Percentiles rank a stretch among this genome's conserved stretches.
These are phyloP conservation scores for Talaromyces sp. DNA, from an alignment of 2,329 filamentous ascomycete species.

Conservation along the genomic window DNA sequence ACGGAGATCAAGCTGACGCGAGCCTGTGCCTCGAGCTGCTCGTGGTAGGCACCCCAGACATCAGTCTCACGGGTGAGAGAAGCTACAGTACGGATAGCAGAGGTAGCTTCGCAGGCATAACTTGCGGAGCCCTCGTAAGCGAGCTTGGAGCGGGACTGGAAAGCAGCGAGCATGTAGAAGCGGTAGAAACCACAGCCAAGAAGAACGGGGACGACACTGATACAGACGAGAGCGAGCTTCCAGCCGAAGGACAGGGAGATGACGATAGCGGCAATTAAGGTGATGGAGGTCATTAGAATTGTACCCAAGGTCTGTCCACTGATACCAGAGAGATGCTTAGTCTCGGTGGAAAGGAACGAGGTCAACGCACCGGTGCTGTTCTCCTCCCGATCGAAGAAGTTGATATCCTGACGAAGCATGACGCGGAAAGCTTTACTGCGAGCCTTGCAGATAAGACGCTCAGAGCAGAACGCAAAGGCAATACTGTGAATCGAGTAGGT, in stretches of 20 bases:
- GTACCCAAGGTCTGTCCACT: slow-evolving; percentile 86
- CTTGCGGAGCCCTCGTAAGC: slow-evolving; percentile 78
- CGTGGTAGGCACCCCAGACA: slow-evolving; percentile 69
- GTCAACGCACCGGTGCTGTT: slow-evolving; percentile 87
- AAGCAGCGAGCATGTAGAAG: slow-evolving; percentile 70
- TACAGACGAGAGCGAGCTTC: slow-evolving; percentile 83
- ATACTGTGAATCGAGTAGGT: slow-evolving; percentile 66
- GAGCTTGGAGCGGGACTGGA: slow-evolving; percentile 62
- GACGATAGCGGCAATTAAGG: slow-evolving; percentile 64
- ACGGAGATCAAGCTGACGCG: slow-evolving; percentile 68
- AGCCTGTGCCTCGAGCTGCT: slow-evolving; percentile 64
- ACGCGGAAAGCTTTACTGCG: slow-evolving; percentile 78
- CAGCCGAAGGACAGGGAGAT: slow-evolving; percentile 74
- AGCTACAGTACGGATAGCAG: slow-evolving; percentile 88
- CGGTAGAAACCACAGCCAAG: slow-evolving; percentile 80
- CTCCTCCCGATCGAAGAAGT: slow-evolving; percentile 85
- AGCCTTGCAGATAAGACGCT: slow-evolving; percentile 77
- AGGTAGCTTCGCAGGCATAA: slow-evolving; percentile 90
- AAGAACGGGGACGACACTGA: slow-evolving; percentile 71
- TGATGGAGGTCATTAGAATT: slow-evolving; percentile 68
- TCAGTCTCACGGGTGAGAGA: slow-evolving; percentile 83
- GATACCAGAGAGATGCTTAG: slow-evolving; percentile 81
- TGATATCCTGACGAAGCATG: slow-evolving; percentile 88
- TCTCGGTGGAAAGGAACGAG: slow-evolving; percentile 83
- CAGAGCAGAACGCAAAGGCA: slow-evolving; percentile 80